Evolutionary conservation across 2,329 filamentous ascomycete species (phyloP), one percentile per base, ranked within the genome.

Genomic region (Colletotrichum ledebouriae): DNA sequence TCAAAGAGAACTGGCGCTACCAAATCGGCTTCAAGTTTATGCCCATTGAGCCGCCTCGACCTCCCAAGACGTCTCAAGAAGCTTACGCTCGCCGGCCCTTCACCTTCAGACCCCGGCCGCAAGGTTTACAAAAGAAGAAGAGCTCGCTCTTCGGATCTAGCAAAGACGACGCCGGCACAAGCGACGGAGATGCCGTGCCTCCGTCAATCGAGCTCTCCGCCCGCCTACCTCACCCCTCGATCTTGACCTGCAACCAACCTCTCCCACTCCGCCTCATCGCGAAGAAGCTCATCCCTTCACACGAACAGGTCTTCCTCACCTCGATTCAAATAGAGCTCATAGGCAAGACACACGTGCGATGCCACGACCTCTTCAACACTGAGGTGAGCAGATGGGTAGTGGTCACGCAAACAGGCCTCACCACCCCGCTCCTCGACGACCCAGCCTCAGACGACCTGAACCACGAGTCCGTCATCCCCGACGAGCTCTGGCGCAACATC

Each of bases 191-290:
- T 73, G 81, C 69, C 58, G 73, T 75, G 39, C 85, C 89, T 2
- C 89, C 96, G 12, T 91, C 90, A 4, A 85, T 98, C 49, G 94
- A 98, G 72, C 82, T 91, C 59, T 87, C 87, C 74, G 93, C 92
- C 4, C 88, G 95, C 39, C 82, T 99, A 37, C 96, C 96, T 0
- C 92, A 94, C 75, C 96, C 96, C 4, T 86, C 93, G 3, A 92
- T 98, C 50, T 82, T 98, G 57, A 98, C 94, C 0, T 97, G 94
- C 81, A 97, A 97, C 77, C 87, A 94, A 72, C 90, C 94, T 5
- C 74, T 98, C 7, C 95, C 95, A 0, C 83, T 98, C 3, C 88
- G 94, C 1, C 81, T 99, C 9, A 82, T 98, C 13, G 85, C 94
- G 44, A 94, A 91, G 74, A 97, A 94, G 76, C 81, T 94, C 22